A percentile compares a stretch with the other conserved stretches of the same genome.
These are phyloP conservation scores for Coemansia sp. DNA, from an alignment of 192 early-diverging fungal species.

Conservation along the genomic window DNA sequence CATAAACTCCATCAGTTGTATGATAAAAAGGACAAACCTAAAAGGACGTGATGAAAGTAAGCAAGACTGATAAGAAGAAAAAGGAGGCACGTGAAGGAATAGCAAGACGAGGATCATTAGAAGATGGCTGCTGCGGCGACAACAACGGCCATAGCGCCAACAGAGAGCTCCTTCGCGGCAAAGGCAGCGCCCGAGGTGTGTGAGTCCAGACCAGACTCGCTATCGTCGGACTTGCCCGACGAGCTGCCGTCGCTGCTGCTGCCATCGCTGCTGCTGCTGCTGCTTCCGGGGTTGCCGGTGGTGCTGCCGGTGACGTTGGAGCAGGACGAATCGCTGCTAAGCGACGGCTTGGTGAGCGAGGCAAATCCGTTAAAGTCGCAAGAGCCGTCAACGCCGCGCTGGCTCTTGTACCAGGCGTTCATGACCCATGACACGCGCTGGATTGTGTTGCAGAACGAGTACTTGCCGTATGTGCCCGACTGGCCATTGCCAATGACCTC, in stretches of 20 bases:
- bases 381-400: constrained; percentile 37
- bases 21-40: no score
- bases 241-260: background rate
- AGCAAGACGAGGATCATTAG: constrained; percentile 9
- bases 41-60: no score
- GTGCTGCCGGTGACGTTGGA: constrained; percentile 34
- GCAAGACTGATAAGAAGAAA: no score
- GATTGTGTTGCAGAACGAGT: constrained; percentile 45
- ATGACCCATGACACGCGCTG: constrained; percentile 54
- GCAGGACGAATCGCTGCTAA: constrained; percentile 39
- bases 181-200: background rate
- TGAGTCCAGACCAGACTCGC: background rate
- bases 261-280: background rate
- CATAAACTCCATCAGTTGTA: no score
- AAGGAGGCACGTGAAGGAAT: background rate
- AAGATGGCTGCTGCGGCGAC: constrained; percentile 15
- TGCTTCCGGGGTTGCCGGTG: background rate
- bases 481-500: constrained; percentile 32
- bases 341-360: constrained; percentile 17
- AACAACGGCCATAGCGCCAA: constrained; percentile 11
- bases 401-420: constrained; percentile 49
- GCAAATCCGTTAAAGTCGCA: constrained; percentile 58
- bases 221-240: background rate
- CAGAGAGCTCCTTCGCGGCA: constrained; percentile 6
- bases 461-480: constrained; percentile 50